Percentiles rank a stretch among this genome's conserved stretches.
Conservation (phyloP, 192 early-diverging fungal species). For the Gamsiella multidivaricata region DNA sequence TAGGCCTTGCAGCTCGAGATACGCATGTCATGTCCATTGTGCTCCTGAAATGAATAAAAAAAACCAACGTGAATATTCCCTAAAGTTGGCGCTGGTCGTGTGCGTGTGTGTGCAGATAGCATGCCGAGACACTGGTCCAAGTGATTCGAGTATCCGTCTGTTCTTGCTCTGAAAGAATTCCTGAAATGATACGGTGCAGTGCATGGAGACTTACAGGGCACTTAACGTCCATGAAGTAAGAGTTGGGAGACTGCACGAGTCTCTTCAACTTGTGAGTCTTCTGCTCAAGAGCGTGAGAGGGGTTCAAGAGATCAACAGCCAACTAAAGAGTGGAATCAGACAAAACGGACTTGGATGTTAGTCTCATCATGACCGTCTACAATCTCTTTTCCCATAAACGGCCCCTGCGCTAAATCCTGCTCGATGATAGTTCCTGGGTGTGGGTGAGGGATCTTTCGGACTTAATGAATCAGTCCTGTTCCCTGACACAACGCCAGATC, state of each 20-base stretch:
- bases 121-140: too few relatives aligned
- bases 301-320: conserved; percentile 95
- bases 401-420: neutral
- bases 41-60: too few relatives aligned
- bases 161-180: too few relatives aligned
- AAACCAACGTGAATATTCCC: too few relatives aligned
- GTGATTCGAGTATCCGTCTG: too few relatives aligned
- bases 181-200: neutral
- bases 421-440: too few relatives aligned
- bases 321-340: conserved; percentile 64
- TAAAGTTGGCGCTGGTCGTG: too few relatives aligned
- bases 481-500: too few relatives aligned
- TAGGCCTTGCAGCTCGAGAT: too few relatives aligned
- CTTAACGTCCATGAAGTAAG: conserved; percentile 99
- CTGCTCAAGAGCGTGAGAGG: conserved; percentile 81
- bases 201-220: conserved; percentile 68
- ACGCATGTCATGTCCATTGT: too few relatives aligned
- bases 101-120: neutral
- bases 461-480: too few relatives aligned
- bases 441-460: too few relatives aligned
- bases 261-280: conserved; percentile 96
- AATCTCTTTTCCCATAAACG: neutral
- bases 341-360: conserved; percentile 29
- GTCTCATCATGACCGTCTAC: conserved; percentile 12
- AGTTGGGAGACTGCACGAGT: conserved; percentile 95